phyloP scores from a whole-genome alignment of 1,139 yeast genomes.

The Debaryomyces psychrophilus region DNA sequence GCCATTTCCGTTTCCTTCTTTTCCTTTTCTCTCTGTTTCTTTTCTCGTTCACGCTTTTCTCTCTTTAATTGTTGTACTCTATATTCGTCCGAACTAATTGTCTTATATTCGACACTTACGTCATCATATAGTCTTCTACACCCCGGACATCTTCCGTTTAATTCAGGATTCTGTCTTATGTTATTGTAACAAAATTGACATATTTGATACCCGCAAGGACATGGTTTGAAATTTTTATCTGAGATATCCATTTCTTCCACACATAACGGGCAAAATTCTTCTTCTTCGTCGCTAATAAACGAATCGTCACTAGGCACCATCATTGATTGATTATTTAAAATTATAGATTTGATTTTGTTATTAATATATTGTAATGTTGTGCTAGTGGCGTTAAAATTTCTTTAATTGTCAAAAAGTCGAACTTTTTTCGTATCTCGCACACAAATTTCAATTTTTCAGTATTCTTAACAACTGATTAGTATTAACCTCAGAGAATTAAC shows the following conservation, averaged over 20 bases:
- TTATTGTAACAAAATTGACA: slow-evolving; percentile 98
- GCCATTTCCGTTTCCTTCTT: slow-evolving; percentile 89
- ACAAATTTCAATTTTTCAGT: slow-evolving; percentile 1
- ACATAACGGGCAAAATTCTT: slow-evolving; percentile 86
- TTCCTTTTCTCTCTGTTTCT: slow-evolving; percentile 88
- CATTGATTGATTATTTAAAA: slow-evolving; percentile 4
- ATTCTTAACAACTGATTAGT: background rate
- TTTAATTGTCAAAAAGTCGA: background rate
- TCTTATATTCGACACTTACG: slow-evolving; percentile 84
- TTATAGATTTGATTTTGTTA: slow-evolving; percentile 1
- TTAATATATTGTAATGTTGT: background rate
- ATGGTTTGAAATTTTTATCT: slow-evolving; percentile 95
- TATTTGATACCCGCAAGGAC: slow-evolving; percentile 98
- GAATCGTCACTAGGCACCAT: slow-evolving; percentile 43
- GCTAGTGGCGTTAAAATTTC: slow-evolving; percentile 6
- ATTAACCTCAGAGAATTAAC: slow-evolving; percentile 5
- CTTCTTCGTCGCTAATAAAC: slow-evolving; percentile 79
- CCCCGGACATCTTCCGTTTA: slow-evolving; percentile 96
- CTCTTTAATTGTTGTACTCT: slow-evolving; percentile 76
- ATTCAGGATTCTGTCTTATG: slow-evolving; percentile 91
- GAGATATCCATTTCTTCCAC: slow-evolving; percentile 97
- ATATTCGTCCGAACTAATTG: slow-evolving; percentile 83
- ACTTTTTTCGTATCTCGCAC: slow-evolving; percentile 9
- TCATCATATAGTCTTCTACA: slow-evolving; percentile 95
- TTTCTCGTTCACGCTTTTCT: slow-evolving; percentile 81